phyloP scores from a whole-genome alignment of 495 filamentous ascomycete species.

The Corynascus novoguineensis region DNA sequence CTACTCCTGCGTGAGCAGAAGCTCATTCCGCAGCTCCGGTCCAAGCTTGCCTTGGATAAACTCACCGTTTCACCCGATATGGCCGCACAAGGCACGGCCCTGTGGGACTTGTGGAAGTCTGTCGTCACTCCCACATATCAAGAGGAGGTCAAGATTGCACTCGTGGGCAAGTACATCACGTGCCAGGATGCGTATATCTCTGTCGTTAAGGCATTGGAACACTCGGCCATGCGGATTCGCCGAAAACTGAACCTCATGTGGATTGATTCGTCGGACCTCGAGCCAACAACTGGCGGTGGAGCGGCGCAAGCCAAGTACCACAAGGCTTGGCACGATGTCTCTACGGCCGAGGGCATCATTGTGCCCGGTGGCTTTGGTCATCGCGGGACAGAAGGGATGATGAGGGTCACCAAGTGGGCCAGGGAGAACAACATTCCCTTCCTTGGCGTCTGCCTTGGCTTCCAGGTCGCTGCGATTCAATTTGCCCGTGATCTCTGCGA shows the following conservation, averaged over 20 bases:
- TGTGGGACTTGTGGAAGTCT: conserved; percentile 71
- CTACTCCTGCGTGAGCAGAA: conserved; percentile 78
- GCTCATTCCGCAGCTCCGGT: conserved; percentile 56
- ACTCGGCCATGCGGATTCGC: conserved; percentile 79
- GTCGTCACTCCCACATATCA: conserved; percentile 47
- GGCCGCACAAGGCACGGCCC: conserved; percentile 51
- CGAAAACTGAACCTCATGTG: conserved; percentile 74
- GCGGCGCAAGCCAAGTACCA: conserved; percentile 67
- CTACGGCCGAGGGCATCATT: conserved; percentile 31
- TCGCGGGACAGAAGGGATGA: conserved; percentile 83
- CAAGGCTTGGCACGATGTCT: conserved; percentile 78
- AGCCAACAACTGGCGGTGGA: conserved; percentile 49
- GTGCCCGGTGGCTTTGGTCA: conserved; percentile 81
- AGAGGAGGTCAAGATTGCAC: conserved; percentile 69
- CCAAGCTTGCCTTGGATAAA: conserved; percentile 55
- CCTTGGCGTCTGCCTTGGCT: conserved; percentile 88
- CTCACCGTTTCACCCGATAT: conserved; percentile 43
- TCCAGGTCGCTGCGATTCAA: conserved; percentile 93
- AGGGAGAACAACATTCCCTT: conserved; percentile 75
- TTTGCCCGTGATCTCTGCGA: conserved; percentile 69
- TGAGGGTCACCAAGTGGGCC: conserved; percentile 74
- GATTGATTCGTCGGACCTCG: conserved; percentile 81
- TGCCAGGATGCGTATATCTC: conserved; percentile 75
- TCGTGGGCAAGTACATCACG: conserved; percentile 87
- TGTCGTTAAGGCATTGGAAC: conserved; percentile 80